These are phyloP conservation scores for Neoascochyta sp. DNA, from an alignment of 2,329 filamentous ascomycete species.

Conservation along the genomic window DNA sequence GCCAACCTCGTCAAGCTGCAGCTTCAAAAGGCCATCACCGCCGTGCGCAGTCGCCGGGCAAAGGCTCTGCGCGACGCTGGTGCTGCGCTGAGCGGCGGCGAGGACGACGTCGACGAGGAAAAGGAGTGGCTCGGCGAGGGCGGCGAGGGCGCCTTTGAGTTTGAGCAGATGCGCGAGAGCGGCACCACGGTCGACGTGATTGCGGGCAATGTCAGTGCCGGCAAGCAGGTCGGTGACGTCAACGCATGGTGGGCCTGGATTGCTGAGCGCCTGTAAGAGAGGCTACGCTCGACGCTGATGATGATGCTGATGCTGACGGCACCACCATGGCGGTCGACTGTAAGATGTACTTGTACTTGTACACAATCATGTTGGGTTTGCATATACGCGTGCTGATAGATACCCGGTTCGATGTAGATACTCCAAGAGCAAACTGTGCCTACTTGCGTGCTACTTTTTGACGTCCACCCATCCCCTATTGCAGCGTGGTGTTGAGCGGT, in stretches of 20 bases:
- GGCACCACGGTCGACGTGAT: conserved; percentile 73
- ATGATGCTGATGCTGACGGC: no score
- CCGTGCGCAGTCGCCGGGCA: conserved; percentile 68
- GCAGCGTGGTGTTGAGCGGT: no score
- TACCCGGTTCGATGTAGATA: no score
- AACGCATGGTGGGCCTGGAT: conserved; percentile 92
- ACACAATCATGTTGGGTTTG: no score
- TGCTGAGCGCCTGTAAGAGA: conserved; percentile 62
- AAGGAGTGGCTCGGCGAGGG: conserved; percentile 75
- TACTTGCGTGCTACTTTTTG: no score
- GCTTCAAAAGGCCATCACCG: conserved; percentile 76
- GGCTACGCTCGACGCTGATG: no score
- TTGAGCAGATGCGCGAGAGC: conserved; percentile 78
- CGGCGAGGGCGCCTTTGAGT: conserved; percentile 72
- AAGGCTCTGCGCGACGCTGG: conserved; percentile 81
- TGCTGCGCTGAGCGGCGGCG: conserved; percentile 60
- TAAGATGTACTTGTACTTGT: no score
- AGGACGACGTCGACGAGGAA: conserved; percentile 61
- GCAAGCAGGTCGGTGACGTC: conserved; percentile 63
- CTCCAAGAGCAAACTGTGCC: no score
- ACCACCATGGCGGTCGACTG: no score
- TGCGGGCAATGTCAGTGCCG: conserved; percentile 63
- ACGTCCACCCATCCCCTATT: no score
- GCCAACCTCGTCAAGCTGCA: conserved; percentile 68
- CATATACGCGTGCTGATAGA: no score